phyloP scores from a whole-genome alignment of 106 monocot species.

The Dioscorea zingiberensis region DNA sequence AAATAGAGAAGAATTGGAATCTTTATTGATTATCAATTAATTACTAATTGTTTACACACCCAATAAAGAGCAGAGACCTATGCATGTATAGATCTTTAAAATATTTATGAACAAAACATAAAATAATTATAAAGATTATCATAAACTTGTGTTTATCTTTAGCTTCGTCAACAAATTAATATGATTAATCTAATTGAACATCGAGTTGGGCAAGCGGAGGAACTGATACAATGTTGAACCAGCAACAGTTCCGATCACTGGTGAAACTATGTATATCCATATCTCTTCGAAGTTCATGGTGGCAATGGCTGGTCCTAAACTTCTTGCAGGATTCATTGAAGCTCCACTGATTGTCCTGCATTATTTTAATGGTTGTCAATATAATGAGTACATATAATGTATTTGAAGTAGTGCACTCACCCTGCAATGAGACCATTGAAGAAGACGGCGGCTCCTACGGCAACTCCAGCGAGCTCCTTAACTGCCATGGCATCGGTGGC shows the following conservation, averaged over 20 bases:
- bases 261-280: constrained; percentile 26
- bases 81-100: too few species aligned
- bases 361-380: too few species aligned
- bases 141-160: too few species aligned
- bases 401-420: background rate
- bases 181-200: too few species aligned
- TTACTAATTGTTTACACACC: too few species aligned
- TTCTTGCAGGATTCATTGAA: constrained; percentile 41
- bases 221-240: constrained; percentile 16
- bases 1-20: too few species aligned
- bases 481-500: constrained; percentile 2
- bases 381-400: background rate
- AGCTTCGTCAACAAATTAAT: too few species aligned
- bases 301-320: constrained; percentile 24
- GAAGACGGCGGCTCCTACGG: constrained; percentile 5
- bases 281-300: constrained; percentile 10
- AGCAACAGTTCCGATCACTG: constrained; percentile 13
- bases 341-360: constrained; percentile 29
- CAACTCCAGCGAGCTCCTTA: constrained; percentile 7
- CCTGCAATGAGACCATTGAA: background rate
- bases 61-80: too few species aligned
- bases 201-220: constrained; percentile 1
- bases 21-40: too few species aligned
- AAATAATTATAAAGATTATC: too few species aligned
- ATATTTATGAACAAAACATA: too few species aligned